Conservation (phyloP, 768 basidiomycete species). For the Kwoniella botswanensis region DNA sequence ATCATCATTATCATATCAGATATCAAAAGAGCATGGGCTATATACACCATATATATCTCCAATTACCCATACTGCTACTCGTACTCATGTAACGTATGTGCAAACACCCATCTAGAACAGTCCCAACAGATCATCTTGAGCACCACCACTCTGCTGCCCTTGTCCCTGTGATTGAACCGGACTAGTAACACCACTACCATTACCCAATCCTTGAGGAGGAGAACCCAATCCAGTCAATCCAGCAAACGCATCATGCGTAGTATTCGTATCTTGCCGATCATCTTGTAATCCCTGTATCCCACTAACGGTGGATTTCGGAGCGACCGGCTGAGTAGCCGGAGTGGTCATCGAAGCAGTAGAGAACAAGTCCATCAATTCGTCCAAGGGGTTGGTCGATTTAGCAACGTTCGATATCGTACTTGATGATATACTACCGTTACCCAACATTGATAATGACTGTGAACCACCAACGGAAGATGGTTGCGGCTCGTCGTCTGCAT, state of each 20-base stretch:
- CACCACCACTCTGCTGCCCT: conserved; percentile 22
- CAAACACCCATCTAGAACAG: conserved; percentile 60
- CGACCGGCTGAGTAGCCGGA: conserved; percentile 34
- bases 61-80: background rate
- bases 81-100: background rate
- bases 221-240: conserved; percentile 39
- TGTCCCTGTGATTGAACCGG: conserved; percentile 52
- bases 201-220: conserved; percentile 22
- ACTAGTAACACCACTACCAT: conserved; percentile 55
- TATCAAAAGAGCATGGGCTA: background rate
- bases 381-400: conserved; percentile 84
- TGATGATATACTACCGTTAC: conserved; percentile 39
- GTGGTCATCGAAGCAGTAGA: conserved; percentile 61
- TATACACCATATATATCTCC: background rate
- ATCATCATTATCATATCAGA: background rate
- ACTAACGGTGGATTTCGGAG: conserved; percentile 11
- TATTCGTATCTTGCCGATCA: background rate
- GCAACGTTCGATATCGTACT: conserved; percentile 61
- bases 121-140: conserved; percentile 65
- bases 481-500: conserved; percentile 68
- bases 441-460: conserved; percentile 16
- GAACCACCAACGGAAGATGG: conserved; percentile 62
- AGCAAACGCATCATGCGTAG: conserved; percentile 15
- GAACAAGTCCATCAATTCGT: conserved; percentile 92
- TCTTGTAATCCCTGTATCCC: conserved; percentile 19